phyloP scores from a whole-genome alignment of 371 early-diverging fungal genomes.

The Haplosporangium sp. region DNA sequence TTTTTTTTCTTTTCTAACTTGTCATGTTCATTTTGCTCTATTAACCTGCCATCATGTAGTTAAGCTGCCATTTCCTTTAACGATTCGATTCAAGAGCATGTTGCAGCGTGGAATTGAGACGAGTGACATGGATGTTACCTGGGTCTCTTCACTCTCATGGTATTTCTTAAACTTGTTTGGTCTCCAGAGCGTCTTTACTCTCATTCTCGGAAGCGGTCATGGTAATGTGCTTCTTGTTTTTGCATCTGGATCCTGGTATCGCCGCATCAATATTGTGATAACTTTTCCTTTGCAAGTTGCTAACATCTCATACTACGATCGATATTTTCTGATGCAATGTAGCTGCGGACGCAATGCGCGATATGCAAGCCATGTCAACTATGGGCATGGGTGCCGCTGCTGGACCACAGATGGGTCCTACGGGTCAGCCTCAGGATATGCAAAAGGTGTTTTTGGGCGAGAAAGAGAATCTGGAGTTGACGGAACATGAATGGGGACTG shows the following conservation, averaged over 20 bases:
- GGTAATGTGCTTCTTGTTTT: constrained; percentile 57
- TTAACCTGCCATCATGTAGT: constrained; percentile 57
- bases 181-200: constrained; percentile 88
- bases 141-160: constrained; percentile 98
- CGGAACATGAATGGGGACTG: constrained; percentile 84
- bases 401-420: constrained; percentile 57
- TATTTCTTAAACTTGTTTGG: constrained; percentile 98
- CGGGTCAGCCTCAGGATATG: constrained; percentile 82
- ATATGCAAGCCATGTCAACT: constrained; percentile 89
- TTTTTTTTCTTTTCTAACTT: background rate
- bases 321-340: constrained; percentile 4
- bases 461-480: constrained; percentile 88
- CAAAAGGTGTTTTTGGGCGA: constrained; percentile 88
- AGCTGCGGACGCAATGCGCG: constrained; percentile 90
- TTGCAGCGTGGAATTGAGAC: constrained; percentile 97
- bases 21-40: too few species aligned
- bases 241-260: background rate
- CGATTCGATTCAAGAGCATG: constrained; percentile 97
- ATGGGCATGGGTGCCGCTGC: constrained; percentile 77
- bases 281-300: background rate
- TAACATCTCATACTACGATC: background rate
- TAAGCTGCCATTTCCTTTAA: constrained; percentile 96
- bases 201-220: constrained; percentile 92
- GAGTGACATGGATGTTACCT: constrained; percentile 95
- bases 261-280: background rate